Evolutionary conservation across 805 yeast genomes (phyloP).

Genomic region (Candida sanyiensis): DNA sequence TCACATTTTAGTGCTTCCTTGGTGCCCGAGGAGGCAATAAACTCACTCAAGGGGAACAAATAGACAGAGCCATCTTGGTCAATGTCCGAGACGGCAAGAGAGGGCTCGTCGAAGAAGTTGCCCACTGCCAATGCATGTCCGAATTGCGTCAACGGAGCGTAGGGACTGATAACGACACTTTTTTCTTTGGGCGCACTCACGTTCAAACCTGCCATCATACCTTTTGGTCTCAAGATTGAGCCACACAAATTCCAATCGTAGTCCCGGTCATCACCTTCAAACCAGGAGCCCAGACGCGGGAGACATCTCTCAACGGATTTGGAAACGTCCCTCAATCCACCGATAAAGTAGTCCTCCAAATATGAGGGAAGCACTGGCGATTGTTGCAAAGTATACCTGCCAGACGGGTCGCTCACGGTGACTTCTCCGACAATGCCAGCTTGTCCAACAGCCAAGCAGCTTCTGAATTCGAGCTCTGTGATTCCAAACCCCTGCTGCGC

Average conservation of each 20-base stretch:
- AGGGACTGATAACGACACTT: conserved; percentile 18
- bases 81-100: conserved; percentile 50
- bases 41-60: conserved; percentile 34
- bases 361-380: conserved; percentile 41
- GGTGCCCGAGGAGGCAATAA: too few species aligned
- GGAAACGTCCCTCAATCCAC: conserved; percentile 47
- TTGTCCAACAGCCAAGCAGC: conserved; percentile 52
- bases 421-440: conserved; percentile 47
- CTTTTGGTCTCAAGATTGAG: conserved; percentile 13
- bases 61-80: conserved; percentile 39
- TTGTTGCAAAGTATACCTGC: conserved; percentile 12
- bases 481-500: conserved; percentile 33
- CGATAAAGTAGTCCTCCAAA: conserved; percentile 44
- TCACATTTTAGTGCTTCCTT: too few species aligned
- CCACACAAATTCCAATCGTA: conserved; percentile 35
- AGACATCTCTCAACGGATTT: conserved; percentile 36
- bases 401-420: conserved; percentile 6
- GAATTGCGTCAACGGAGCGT: conserved; percentile 32
- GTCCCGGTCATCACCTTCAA: conserved; percentile 23
- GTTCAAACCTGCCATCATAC: not conserved
- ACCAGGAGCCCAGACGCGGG: conserved; percentile 36
- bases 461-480: conserved; percentile 29
- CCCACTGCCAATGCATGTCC: conserved; percentile 43
- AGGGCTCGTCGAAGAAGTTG: conserved; percentile 31
- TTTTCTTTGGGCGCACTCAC: not conserved